Percentiles rank a stretch among this genome's conserved stretches.
phyloP scores from a whole-genome alignment of 164 flowering plant genomes.

The Chimonanthus salicifolius region DNA sequence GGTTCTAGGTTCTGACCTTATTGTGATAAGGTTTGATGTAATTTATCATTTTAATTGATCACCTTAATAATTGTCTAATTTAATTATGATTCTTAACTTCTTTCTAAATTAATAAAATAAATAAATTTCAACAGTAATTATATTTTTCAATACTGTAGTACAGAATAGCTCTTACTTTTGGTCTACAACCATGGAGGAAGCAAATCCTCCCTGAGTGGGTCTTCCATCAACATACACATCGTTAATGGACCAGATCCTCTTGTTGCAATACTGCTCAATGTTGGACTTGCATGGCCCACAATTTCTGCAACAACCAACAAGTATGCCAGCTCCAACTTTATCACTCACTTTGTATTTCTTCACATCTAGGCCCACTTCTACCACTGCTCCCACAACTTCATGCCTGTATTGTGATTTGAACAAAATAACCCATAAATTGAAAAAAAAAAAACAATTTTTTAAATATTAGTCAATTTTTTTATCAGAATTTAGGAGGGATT shows the following conservation, averaged over 20 bases:
- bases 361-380: conserved; percentile 48
- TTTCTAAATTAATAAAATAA: no score
- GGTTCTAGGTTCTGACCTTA: not conserved
- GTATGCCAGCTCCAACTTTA: conserved; percentile 48
- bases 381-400: conserved; percentile 59
- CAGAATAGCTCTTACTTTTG: conserved; percentile 51
- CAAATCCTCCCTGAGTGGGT: conserved; percentile 92
- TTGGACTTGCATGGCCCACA: conserved; percentile 71
- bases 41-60: not conserved
- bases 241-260: conserved; percentile 85
- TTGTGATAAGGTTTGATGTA: not conserved
- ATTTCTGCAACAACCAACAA: conserved; percentile 47
- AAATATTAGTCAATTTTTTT: not conserved
- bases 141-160: not conserved
- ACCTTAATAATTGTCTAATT: not conserved
- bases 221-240: conserved; percentile 87
- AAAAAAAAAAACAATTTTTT: not conserved
- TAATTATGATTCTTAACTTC: no score
- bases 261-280: conserved; percentile 85
- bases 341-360: conserved; percentile 48
- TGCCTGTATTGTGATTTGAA: conserved; percentile 28
- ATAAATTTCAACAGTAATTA: not conserved
- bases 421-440: not conserved
- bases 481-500: no score
- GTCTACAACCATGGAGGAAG: conserved; percentile 63